phyloP scores from a whole-genome alignment of 208 protist genomes.

The Herpetomonas samuelpessoai region DNA sequence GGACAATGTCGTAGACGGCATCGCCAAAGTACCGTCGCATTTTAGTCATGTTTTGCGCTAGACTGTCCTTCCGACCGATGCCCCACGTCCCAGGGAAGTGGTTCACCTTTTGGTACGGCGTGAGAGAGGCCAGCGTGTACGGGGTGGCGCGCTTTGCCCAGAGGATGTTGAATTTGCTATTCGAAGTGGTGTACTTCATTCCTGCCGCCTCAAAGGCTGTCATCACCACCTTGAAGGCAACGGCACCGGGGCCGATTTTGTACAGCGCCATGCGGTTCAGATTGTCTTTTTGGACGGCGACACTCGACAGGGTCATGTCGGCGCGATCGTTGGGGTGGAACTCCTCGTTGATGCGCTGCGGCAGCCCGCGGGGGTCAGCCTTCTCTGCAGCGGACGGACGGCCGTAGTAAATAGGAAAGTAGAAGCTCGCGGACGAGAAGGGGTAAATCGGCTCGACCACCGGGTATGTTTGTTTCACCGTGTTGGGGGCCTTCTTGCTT shows the following conservation, averaged over 20 bases:
- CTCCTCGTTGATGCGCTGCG: conserved; percentile 60
- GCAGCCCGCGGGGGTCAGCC: conserved; percentile 30
- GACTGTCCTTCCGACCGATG: conserved; percentile 87
- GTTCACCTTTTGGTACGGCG: conserved; percentile 90
- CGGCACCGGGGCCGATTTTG: conserved; percentile 89
- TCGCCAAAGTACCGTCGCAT: conserved; percentile 78
- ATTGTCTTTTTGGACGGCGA: conserved; percentile 76
- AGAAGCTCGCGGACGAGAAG: conserved; percentile 64
- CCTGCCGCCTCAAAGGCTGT: conserved; percentile 82
- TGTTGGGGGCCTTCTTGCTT: neutral
- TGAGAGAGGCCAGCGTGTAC: conserved; percentile 72
- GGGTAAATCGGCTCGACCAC: conserved; percentile 59
- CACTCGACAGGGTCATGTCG: conserved; percentile 35
- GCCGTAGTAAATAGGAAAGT: conserved; percentile 70
- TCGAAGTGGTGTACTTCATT: conserved; percentile 83
- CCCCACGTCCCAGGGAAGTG: conserved; percentile 93
- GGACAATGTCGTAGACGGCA: conserved; percentile 75
- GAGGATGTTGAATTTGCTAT: conserved; percentile 86
- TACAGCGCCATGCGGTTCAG: conserved; percentile 84
- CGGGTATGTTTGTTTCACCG: conserved; percentile 27
- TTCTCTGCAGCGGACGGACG: conserved; percentile 24
- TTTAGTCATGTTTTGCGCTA: conserved; percentile 73
- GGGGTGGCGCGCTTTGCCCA: conserved; percentile 89
- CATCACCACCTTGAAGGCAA: conserved; percentile 88
- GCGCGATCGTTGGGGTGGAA: conserved; percentile 62